Evolutionary conservation across 352 stramenopile genomes (phyloP).

Genomic region (Thalassiosira livingstoniorum): DNA sequence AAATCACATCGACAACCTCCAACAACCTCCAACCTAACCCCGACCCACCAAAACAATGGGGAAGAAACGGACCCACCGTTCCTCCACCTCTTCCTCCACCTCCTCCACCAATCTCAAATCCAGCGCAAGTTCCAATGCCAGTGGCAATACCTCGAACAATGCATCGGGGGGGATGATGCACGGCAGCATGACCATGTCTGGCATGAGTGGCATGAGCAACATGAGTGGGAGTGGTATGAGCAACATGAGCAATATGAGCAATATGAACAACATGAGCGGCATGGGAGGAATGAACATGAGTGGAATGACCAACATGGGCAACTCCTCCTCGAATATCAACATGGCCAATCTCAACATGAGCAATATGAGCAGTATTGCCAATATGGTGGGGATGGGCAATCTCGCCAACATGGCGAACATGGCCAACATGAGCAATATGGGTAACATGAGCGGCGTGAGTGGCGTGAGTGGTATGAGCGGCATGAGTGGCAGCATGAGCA

Average conservation of each 20-base stretch:
- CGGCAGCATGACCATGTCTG: too few relatives aligned
- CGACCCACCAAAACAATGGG: too few relatives aligned
- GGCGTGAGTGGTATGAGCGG: background rate
- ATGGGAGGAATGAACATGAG: background rate
- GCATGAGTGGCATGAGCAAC: too few relatives aligned
- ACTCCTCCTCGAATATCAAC: too few relatives aligned
- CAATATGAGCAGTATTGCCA: background rate
- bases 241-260: too few relatives aligned
- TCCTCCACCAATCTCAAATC: background rate
- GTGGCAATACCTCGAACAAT: too few relatives aligned
- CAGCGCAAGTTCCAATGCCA: background rate
- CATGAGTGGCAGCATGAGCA: background rate
- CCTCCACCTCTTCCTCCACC: constrained; percentile 11
- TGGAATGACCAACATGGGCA: background rate
- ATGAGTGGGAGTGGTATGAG: too few relatives aligned
- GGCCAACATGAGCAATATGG: background rate
- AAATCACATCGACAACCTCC: too few relatives aligned
- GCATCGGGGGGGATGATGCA: too few relatives aligned
- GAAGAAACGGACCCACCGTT: constrained; percentile 29
- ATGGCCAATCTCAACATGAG: background rate
- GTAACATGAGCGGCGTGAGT: constrained; percentile 3
- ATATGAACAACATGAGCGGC: too few relatives aligned
- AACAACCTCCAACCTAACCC: too few relatives aligned
- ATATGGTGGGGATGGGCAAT: background rate
- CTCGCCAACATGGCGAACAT: background rate